These are phyloP conservation scores for Galerina sulciceps DNA, from an alignment of 768 basidiomycete species.

Conservation along the genomic window DNA sequence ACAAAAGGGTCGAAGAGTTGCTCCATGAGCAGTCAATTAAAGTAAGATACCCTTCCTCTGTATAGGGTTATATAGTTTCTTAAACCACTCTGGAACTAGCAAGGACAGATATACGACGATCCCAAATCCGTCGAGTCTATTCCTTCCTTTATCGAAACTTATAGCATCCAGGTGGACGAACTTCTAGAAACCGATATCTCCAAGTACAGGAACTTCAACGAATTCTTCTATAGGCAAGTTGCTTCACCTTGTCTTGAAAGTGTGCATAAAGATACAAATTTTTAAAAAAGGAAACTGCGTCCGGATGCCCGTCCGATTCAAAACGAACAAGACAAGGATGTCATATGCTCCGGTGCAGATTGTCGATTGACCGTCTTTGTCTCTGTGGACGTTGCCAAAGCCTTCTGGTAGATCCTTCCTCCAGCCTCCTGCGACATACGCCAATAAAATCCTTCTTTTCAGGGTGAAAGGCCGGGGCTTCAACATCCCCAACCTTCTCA, in stretches of 20 bases:
- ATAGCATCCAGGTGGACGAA: constrained; percentile 58
- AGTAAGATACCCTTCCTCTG: constrained; percentile 24
- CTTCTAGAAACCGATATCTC: constrained; percentile 65
- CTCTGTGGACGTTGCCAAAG: constrained; percentile 57
- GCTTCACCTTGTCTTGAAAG: not conserved
- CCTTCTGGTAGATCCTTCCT: constrained; percentile 60
- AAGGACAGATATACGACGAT: constrained; percentile 61
- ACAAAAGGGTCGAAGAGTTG: constrained; percentile 48
- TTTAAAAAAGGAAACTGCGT: constrained; percentile 63
- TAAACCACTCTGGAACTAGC: constrained; percentile 27
- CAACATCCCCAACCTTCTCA: constrained; percentile 63
- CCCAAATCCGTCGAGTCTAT: constrained; percentile 55
- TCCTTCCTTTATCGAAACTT: constrained; percentile 59
- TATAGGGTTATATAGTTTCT: not conserved
- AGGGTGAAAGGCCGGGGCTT: constrained; percentile 77
- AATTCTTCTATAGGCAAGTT: constrained; percentile 67
- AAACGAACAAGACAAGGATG: constrained; percentile 50
- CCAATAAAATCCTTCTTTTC: not conserved
- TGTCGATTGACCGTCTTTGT: constrained; percentile 74
- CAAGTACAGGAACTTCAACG: constrained; percentile 74
- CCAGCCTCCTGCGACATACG: not conserved
- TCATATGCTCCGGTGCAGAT: constrained; percentile 72
- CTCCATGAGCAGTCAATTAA: constrained; percentile 60
- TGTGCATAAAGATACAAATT: not conserved
- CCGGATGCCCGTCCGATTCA: constrained; percentile 65